Evolutionary conservation across 129 eudicot genomes (phyloP).

Genomic region (Heracleum sosnowskyi): DNA sequence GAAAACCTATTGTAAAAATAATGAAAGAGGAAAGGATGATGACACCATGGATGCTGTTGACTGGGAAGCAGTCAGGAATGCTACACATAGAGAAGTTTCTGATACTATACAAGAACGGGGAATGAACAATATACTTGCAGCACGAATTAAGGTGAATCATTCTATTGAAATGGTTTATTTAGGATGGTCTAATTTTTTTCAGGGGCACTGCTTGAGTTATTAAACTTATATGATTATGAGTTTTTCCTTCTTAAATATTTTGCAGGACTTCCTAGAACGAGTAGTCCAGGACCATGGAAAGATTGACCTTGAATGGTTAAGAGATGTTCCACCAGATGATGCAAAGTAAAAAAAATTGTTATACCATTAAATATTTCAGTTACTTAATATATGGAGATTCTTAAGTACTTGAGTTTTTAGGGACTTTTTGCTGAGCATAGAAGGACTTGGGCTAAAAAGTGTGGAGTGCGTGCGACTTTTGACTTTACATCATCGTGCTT

Average conservation of each 20-base stretch:
- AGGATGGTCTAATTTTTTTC: background rate
- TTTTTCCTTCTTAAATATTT: slow-evolving; percentile 1
- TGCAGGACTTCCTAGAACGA: slow-evolving; percentile 56
- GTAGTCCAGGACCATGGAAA: slow-evolving; percentile 56
- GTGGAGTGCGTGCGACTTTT: slow-evolving; percentile 38
- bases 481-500: slow-evolving; percentile 33
- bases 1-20: slow-evolving; percentile 3
- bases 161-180: background rate
- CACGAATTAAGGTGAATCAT: slow-evolving; percentile 25
- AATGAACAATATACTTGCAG: slow-evolving; percentile 29
- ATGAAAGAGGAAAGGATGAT: slow-evolving; percentile 7
- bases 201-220: background rate
- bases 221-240: background rate
- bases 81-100: slow-evolving; percentile 19
- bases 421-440: slow-evolving; percentile 26
- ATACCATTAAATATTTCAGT: background rate
- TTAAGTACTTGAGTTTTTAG: slow-evolving; percentile 18
- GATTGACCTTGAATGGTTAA: slow-evolving; percentile 80
- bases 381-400: background rate
- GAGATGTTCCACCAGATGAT: slow-evolving; percentile 59
- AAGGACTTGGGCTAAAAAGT: slow-evolving; percentile 43
- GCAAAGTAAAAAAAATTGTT: slow-evolving; percentile 49
- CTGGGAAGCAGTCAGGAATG: slow-evolving; percentile 41
- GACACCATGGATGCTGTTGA: slow-evolving; percentile 25
- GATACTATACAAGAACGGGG: slow-evolving; percentile 24